A percentile compares a stretch with the other conserved stretches of the same genome.
Evolutionary conservation across 768 basidiomycete genomes (phyloP).

Genomic region (Boletus rubropictus): DNA sequence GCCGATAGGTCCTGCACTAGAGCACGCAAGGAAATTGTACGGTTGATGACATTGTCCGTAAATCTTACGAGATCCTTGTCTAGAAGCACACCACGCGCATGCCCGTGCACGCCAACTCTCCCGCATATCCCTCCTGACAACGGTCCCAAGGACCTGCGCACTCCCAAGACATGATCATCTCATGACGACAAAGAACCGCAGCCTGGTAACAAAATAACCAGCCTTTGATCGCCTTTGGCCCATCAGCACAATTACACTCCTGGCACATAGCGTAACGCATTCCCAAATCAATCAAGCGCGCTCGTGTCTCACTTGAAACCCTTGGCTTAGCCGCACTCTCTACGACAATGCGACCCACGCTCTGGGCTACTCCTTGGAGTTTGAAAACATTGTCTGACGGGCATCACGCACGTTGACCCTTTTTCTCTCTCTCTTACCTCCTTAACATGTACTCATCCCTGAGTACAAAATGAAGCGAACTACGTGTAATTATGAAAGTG

Average conservation of each 20-base stretch:
- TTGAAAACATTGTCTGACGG: not conserved
- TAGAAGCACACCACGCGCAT: not conserved
- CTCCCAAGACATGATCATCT: not conserved
- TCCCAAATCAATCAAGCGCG: not conserved
- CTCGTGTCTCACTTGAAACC: not conserved
- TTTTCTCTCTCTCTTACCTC: not conserved
- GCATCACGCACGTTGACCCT: not conserved
- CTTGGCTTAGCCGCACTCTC: not conserved
- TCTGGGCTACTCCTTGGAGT: not conserved
- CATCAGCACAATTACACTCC: not conserved
- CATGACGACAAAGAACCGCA: not conserved
- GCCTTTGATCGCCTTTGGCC: not conserved
- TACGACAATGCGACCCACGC: not conserved
- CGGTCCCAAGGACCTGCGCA: not conserved
- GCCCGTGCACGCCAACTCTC: not conserved
- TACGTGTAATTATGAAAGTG: not conserved
- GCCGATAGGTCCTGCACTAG: too few species aligned
- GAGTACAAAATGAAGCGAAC: not conserved
- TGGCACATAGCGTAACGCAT: not conserved
- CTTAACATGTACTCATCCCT: not conserved
- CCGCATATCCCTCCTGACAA: not conserved
- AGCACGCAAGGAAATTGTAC: not conserved
- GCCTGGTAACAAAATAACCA: not conserved
- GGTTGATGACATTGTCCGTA: not conserved
- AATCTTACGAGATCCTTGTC: not conserved